Evolutionary conservation across 1,139 yeast species (phyloP).

Genomic region (Eremothecium coryli): DNA sequence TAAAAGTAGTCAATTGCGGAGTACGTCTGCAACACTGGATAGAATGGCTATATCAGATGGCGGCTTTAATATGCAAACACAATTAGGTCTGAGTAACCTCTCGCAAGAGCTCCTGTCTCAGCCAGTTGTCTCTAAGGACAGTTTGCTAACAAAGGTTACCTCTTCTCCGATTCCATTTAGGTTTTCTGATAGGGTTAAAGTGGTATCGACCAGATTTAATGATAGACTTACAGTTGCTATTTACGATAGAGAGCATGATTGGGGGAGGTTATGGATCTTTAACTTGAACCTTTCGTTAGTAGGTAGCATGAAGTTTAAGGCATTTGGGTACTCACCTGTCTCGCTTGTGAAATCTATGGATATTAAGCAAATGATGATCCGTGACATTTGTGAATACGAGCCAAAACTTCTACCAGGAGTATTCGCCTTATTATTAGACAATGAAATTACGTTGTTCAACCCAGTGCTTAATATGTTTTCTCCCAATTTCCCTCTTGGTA

Average conservation of each 20-base stretch:
- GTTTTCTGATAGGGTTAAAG: constrained; percentile 33
- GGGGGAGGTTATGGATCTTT: constrained; percentile 45
- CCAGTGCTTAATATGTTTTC: constrained; percentile 58
- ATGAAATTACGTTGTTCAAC: constrained; percentile 43
- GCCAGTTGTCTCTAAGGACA: constrained; percentile 40
- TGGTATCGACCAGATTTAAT: constrained; percentile 39
- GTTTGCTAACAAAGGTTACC: constrained; percentile 55
- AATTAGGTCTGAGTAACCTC: constrained; percentile 11
- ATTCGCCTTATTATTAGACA: constrained; percentile 26
- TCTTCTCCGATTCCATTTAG: constrained; percentile 33
- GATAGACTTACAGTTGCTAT: constrained; percentile 55
- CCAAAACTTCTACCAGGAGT: constrained; percentile 18
- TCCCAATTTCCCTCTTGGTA: constrained; percentile 30
- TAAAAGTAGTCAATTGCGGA: constrained; percentile 8
- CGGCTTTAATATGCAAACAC: constrained; percentile 19
- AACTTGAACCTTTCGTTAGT: constrained; percentile 28
- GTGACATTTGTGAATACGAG: constrained; percentile 14
- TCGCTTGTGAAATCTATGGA: constrained; percentile 21
- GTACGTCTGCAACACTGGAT: constrained; percentile 21
- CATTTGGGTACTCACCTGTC: constrained; percentile 25
- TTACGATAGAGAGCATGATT: constrained; percentile 28
- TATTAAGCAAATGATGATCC: constrained; percentile 14
- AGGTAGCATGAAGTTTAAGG: constrained; percentile 21
- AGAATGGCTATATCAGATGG: constrained; percentile 22
- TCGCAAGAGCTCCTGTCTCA: constrained; percentile 11